Percentiles rank a stretch among this genome's conserved stretches.
phyloP scores from a whole-genome alignment of 306 rosid genomes.

The Parietaria judaica region DNA sequence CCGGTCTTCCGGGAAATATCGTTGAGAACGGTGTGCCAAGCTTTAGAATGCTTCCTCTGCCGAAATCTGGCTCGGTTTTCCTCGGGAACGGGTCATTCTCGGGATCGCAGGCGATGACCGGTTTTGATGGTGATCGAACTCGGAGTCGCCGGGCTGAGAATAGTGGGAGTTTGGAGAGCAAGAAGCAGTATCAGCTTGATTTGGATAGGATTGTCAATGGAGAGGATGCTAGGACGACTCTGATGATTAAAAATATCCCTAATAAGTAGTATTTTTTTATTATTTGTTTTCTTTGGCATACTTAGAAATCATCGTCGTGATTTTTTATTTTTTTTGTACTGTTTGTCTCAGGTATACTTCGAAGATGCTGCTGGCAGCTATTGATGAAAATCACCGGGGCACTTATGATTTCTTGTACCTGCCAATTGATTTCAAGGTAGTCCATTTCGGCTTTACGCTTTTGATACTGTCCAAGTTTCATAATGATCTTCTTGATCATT shows the following conservation, averaged over 20 bases:
- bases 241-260: slow-evolving; percentile 94
- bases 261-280: slow-evolving; percentile 52
- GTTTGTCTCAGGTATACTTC: slow-evolving; percentile 63
- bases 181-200: slow-evolving; percentile 88
- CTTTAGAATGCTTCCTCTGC: slow-evolving; percentile 72
- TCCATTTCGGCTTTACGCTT: slow-evolving; percentile 13
- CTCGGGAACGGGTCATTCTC: slow-evolving; percentile 59
- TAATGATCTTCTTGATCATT: not conserved
- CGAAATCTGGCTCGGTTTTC: slow-evolving; percentile 56
- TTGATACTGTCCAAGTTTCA: not conserved
- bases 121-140: slow-evolving; percentile 52
- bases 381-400: slow-evolving; percentile 80
- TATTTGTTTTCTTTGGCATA: not conserved
- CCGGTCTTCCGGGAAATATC: slow-evolving; percentile 54
- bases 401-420: slow-evolving; percentile 81
- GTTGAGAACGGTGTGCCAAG: slow-evolving; percentile 59
- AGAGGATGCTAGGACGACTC: slow-evolving; percentile 84
- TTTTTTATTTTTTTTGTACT: slow-evolving; percentile 11
- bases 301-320: slow-evolving; percentile 9
- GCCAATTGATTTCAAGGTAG: slow-evolving; percentile 88
- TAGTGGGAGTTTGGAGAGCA: slow-evolving; percentile 58
- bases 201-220: slow-evolving; percentile 69
- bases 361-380: slow-evolving; percentile 83
- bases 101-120: slow-evolving; percentile 55
- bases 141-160: slow-evolving; percentile 65